Percentiles rank a stretch among this genome's conserved stretches.
These are phyloP conservation scores for Rhodotorula sp. DNA, from an alignment of 1,284 basidiomycete species.

Conservation along the genomic window DNA sequence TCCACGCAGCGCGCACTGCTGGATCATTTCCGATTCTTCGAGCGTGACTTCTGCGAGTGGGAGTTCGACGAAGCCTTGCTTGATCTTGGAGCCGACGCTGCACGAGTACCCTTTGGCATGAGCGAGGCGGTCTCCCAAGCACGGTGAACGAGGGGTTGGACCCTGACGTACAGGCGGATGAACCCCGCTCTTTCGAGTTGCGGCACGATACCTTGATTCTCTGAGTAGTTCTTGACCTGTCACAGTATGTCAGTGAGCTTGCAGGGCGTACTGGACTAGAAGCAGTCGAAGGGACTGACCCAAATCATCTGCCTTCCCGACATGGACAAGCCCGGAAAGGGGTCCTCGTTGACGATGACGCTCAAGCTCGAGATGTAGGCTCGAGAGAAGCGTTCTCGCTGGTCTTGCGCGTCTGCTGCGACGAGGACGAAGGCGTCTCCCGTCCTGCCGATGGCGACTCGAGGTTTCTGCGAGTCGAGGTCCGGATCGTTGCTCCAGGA, in stretches of 20 bases:
- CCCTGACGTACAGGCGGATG: constrained; percentile 14
- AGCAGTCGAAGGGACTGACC: constrained; percentile 5
- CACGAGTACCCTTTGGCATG: neutral
- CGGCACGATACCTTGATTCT: constrained; percentile 26
- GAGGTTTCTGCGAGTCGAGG: neutral
- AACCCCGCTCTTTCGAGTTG: constrained; percentile 28
- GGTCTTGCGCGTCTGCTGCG: neutral
- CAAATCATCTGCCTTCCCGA: constrained; percentile 30
- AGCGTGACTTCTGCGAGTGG: constrained; percentile 30
- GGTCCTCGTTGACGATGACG: constrained; percentile 24
- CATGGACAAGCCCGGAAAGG: constrained; percentile 29
- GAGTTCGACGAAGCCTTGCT: constrained; percentile 26
- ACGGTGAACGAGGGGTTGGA: neutral
- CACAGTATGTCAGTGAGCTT: too few relatives aligned
- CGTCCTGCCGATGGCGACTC: constrained; percentile 6
- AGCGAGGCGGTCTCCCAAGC: neutral
- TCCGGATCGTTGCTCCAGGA: neutral
- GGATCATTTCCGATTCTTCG: constrained; percentile 23
- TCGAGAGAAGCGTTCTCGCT: neutral
- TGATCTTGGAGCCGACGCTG: constrained; percentile 28
- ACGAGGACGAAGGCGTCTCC: constrained; percentile 10
- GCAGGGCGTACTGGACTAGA: neutral
- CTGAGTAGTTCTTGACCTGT: constrained; percentile 36
- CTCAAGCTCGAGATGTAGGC: neutral
- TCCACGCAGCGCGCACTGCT: constrained; percentile 13